These are phyloP conservation scores for Verticillium zaregamsianum DNA, from an alignment of 2,329 filamentous ascomycete genomes.

Conservation along the genomic window DNA sequence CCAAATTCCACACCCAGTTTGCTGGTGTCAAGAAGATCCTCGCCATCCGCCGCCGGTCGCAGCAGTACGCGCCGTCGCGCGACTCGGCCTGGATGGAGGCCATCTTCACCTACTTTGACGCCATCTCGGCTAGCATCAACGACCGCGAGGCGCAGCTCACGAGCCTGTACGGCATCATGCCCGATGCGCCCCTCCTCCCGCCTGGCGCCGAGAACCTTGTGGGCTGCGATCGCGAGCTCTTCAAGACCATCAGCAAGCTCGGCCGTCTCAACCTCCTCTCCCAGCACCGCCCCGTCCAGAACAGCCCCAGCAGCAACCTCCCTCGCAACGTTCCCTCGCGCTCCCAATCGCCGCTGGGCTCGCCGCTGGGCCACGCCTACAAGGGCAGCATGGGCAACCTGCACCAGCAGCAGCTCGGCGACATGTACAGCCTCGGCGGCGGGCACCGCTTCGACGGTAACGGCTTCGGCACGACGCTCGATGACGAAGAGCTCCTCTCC, in stretches of 20 bases:
- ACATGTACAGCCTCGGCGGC: conserved; percentile 36
- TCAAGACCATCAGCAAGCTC: conserved; percentile 79
- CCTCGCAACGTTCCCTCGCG: conserved; percentile 19
- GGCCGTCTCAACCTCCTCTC: conserved; percentile 81
- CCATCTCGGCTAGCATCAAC: conserved; percentile 87
- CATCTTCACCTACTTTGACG: conserved; percentile 92
- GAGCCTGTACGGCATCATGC: conserved; percentile 54
- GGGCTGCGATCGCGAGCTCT: conserved; percentile 81
- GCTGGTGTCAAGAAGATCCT: conserved; percentile 90
- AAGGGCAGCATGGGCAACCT: conserved; percentile 26
- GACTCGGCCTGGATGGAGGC: conserved; percentile 88
- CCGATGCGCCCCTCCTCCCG: conserved; percentile 45
- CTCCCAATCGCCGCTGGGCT: conserved; percentile 34
- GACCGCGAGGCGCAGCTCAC: conserved; percentile 82
- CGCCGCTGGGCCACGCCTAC: conserved; percentile 37
- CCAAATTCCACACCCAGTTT: conserved; percentile 90
- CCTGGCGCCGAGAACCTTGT: conserved; percentile 77
- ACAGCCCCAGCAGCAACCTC: conserved; percentile 16
- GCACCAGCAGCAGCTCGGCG: conserved; percentile 21
- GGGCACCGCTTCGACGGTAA: conserved; percentile 63
- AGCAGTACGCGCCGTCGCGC: conserved; percentile 48
- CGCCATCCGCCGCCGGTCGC: conserved; percentile 63
- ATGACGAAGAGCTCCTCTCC: conserved; percentile 49
- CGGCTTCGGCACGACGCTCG: conserved; percentile 54
- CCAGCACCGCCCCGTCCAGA: conserved; percentile 57